Percentiles rank a stretch among this genome's conserved stretches.
These are phyloP conservation scores for Aspergillus leporis DNA, from an alignment of 495 filamentous ascomycete species.

Conservation along the genomic window DNA sequence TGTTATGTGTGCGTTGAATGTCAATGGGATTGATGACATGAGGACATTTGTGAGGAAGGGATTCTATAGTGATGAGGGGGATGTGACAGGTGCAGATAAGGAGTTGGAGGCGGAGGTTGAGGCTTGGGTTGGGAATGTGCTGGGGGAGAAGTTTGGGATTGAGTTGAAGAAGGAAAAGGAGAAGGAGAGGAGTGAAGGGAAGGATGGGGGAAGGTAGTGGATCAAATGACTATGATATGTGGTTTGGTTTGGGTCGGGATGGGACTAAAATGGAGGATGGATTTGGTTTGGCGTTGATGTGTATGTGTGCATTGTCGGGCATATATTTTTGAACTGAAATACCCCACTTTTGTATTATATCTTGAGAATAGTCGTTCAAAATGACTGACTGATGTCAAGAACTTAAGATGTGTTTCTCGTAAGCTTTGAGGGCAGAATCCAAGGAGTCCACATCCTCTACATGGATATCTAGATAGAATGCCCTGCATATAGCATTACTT, in stretches of 20 bases:
- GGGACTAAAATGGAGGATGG: background rate
- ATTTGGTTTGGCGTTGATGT: background rate
- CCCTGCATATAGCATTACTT: no score
- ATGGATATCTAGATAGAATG: no score
- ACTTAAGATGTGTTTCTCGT: no score
- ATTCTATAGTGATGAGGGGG: slow-evolving; percentile 42
- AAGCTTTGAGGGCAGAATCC: no score
- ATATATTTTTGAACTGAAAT: slow-evolving; percentile 6
- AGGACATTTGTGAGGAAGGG: slow-evolving; percentile 52
- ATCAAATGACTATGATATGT: background rate
- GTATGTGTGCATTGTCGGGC: slow-evolving; percentile 4
- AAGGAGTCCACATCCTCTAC: no score
- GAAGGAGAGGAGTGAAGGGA: slow-evolving; percentile 18
- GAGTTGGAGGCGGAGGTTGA: slow-evolving; percentile 69
- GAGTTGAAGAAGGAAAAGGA: slow-evolving; percentile 39
- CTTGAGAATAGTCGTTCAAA: background rate
- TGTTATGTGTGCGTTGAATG: slow-evolving; percentile 66
- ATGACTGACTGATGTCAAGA: background rate
- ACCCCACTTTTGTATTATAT: slow-evolving; percentile 7
- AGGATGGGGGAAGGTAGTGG: slow-evolving; percentile 15
- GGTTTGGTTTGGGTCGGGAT: background rate
- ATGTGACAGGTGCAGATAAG: slow-evolving; percentile 34
- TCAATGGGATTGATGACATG: slow-evolving; percentile 70
- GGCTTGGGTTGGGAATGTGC: slow-evolving; percentile 65
- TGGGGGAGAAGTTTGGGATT: slow-evolving; percentile 55